A percentile compares a stretch with the other conserved stretches of the same genome.
Evolutionary conservation across 768 basidiomycete genomes (phyloP).

Genomic region (Leccinum subtestaceum): DNA sequence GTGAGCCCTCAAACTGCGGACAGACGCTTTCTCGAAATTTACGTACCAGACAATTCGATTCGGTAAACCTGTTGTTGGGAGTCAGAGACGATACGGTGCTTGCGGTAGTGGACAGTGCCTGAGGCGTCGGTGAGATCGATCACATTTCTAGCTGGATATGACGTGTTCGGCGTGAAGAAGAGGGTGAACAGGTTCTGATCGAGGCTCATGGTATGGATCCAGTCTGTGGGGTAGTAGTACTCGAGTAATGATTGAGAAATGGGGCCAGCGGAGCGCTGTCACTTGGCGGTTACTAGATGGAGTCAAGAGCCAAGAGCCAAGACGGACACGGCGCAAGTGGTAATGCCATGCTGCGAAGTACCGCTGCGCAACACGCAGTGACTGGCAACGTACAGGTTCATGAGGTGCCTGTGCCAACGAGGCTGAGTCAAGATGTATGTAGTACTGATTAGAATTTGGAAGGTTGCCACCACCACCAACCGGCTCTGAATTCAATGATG

Average conservation of each 20-base stretch:
- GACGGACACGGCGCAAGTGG: background rate
- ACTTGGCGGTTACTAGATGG: background rate
- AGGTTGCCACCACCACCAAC: too few relatives aligned
- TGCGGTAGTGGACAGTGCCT: constrained; percentile 68
- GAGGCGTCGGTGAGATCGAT: constrained; percentile 68
- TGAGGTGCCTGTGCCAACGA: background rate
- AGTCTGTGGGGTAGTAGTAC: too few relatives aligned
- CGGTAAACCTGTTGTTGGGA: constrained; percentile 45
- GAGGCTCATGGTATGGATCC: constrained; percentile 56
- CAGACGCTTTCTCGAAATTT: background rate
- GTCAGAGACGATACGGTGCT: constrained; percentile 51
- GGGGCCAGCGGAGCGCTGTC: background rate
- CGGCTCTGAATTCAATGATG: too few relatives aligned
- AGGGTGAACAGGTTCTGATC: constrained; percentile 88
- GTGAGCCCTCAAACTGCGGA: background rate
- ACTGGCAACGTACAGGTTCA: too few relatives aligned
- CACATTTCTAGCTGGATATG: constrained; percentile 48
- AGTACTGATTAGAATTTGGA: too few relatives aligned
- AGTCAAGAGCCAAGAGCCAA: background rate
- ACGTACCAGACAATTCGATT: constrained; percentile 65
- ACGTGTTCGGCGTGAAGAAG: constrained; percentile 54
- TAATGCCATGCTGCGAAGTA: background rate
- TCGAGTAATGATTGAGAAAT: background rate
- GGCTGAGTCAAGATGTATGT: background rate
- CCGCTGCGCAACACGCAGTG: background rate